Evolutionary conservation across 2,329 filamentous ascomycete genomes (phyloP).

Genomic region (Cytospora paraplurivora): DNA sequence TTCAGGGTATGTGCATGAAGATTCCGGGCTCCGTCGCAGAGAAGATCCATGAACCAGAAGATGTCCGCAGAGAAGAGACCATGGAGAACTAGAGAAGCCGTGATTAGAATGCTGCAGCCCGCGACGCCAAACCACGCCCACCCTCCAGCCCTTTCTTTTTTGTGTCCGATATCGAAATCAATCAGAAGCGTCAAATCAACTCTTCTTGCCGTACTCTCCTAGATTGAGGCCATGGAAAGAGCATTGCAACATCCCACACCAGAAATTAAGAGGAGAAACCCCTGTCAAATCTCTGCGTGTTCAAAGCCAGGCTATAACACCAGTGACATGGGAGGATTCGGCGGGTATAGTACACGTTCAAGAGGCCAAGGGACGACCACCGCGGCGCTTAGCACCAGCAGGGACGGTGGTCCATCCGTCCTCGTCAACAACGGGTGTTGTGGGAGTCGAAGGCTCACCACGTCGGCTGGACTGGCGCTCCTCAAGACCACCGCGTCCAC

Average conservation of each 20-base stretch:
- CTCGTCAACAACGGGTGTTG: slow-evolving; percentile 50
- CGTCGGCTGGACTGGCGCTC: slow-evolving; percentile 37
- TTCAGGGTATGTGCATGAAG: slow-evolving; percentile 20
- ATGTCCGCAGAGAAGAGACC: slow-evolving; percentile 18
- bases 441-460: slow-evolving; percentile 36
- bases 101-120: slow-evolving; percentile 23
- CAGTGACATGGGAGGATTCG: slow-evolving; percentile 7
- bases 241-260: slow-evolving; percentile 16
- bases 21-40: slow-evolving; percentile 3
- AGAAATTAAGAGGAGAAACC: slow-evolving; percentile 14
- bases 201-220: slow-evolving; percentile 17
- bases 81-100: slow-evolving; percentile 15
- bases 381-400: slow-evolving; percentile 42
- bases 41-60: slow-evolving; percentile 10
- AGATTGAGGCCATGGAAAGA: slow-evolving; percentile 5
- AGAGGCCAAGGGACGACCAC: slow-evolving; percentile 34
- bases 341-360: slow-evolving; percentile 27
- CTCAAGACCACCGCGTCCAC: slow-evolving; percentile 39
- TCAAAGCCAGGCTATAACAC: slow-evolving; percentile 18
- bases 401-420: slow-evolving; percentile 67
- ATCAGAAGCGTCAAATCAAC: slow-evolving; percentile 21
- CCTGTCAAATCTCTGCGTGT: slow-evolving; percentile 1
- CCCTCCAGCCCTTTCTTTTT: slow-evolving; percentile 20
- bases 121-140: slow-evolving; percentile 28
- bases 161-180: slow-evolving; percentile 19